Conservation (phyloP, 2,329 filamentous ascomycete genomes). For the Clarireedia sp. region DNA sequence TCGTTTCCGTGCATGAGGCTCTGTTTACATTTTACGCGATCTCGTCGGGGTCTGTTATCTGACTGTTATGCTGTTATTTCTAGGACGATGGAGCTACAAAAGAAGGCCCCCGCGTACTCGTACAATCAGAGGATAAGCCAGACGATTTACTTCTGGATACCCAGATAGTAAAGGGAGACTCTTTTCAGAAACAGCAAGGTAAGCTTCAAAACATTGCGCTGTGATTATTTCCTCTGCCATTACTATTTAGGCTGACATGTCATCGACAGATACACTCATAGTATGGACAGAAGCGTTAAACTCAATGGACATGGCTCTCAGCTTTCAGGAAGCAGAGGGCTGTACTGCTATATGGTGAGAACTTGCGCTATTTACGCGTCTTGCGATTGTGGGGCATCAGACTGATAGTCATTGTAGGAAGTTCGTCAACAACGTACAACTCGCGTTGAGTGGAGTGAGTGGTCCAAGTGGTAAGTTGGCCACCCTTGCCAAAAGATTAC, state of each 20-base stretch:
- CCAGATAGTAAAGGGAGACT: constrained; percentile 85
- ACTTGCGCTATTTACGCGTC: neutral
- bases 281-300: constrained; percentile 87
- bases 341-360: constrained; percentile 82
- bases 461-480: constrained; percentile 39
- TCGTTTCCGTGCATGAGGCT: neutral
- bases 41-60: constrained; percentile 19
- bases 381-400: constrained; percentile 2
- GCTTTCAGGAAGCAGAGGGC: constrained; percentile 94
- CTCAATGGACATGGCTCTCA: constrained; percentile 92
- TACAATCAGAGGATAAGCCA: constrained; percentile 89
- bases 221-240: constrained; percentile 14
- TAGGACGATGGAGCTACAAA: constrained; percentile 50
- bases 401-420: constrained; percentile 50
- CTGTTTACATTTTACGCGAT: constrained; percentile 1
- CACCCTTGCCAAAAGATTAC: neutral
- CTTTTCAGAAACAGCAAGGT: constrained; percentile 98
- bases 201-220: constrained; percentile 27
- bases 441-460: constrained; percentile 56
- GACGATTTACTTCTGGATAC: constrained; percentile 79
- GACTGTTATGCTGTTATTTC: constrained; percentile 19
- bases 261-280: constrained; percentile 76
- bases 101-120: constrained; percentile 80
- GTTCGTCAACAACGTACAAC: constrained; percentile 81
- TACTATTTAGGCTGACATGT: constrained; percentile 23